These are phyloP conservation scores for Entomortierella parvispora DNA, from an alignment of 192 early-diverging fungal species.

Conservation along the genomic window DNA sequence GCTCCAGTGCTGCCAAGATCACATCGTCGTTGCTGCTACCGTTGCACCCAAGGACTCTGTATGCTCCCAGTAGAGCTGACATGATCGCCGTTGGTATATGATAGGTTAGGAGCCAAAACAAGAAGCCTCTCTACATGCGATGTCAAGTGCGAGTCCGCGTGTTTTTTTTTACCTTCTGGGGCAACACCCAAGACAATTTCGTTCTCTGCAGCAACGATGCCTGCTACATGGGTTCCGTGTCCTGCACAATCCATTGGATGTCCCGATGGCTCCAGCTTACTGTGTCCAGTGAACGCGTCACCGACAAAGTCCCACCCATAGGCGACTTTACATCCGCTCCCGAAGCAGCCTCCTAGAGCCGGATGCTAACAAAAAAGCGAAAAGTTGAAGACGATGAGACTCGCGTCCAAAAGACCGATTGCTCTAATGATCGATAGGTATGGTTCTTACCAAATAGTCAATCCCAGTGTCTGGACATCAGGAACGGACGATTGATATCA, in stretches of 20 bases:
- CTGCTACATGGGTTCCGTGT: conserved; percentile 71
- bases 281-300: conserved; percentile 53
- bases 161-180: conserved; percentile 64
- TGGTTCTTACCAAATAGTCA: background rate
- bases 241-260: conserved; percentile 69
- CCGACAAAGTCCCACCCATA: conserved; percentile 71
- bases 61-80: conserved; percentile 71
- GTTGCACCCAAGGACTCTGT: conserved; percentile 84
- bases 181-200: conserved; percentile 75
- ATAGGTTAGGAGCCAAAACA: too few species aligned
- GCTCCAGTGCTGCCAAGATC: conserved; percentile 77
- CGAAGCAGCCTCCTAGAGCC: conserved; percentile 71
- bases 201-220: conserved; percentile 74
- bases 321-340: conserved; percentile 62
- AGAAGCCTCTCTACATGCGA: too few species aligned
- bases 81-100: background rate
- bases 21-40: conserved; percentile 71
- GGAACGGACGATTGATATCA: too few species aligned
- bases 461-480: conserved; percentile 6
- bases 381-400: too few species aligned
- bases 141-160: background rate
- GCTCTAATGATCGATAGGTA: too few species aligned
- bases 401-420: too few species aligned
- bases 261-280: conserved; percentile 48
- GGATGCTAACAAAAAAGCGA: conserved; percentile 55